A percentile compares a stretch with the other conserved stretches of the same genome.
phyloP scores from a whole-genome alignment of 768 basidiomycete genomes.

The Hericium rajendrae region DNA sequence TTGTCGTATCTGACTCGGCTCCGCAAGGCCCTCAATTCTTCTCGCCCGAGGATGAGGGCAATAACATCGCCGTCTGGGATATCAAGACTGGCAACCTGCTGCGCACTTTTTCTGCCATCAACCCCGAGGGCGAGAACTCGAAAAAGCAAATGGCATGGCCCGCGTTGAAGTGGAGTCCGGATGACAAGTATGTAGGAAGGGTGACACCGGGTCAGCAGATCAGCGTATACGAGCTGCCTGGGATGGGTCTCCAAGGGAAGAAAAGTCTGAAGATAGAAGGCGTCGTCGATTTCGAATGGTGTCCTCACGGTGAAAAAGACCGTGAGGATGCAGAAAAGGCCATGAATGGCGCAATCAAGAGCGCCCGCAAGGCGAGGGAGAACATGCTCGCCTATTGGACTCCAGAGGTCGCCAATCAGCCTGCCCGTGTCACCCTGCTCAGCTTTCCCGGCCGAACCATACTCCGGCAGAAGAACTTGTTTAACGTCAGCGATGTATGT shows the following conservation, averaged over 20 bases:
- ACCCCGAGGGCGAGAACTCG: slow-evolving; percentile 45
- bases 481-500: slow-evolving; percentile 92
- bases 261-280: slow-evolving; percentile 97
- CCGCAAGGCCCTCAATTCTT: slow-evolving; percentile 78
- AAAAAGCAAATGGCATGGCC: slow-evolving; percentile 94
- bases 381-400: slow-evolving; percentile 98
- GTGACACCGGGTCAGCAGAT: slow-evolving; percentile 88
- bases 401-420: slow-evolving; percentile 92
- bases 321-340: slow-evolving; percentile 43
- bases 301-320: slow-evolving; percentile 86
- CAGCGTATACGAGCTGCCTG: slow-evolving; percentile 90
- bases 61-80: slow-evolving; percentile 98
- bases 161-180: slow-evolving; percentile 91
- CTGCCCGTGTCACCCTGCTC: slow-evolving; percentile 91
- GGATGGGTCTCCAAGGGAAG: slow-evolving; percentile 90
- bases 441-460: slow-evolving; percentile 77
- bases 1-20: slow-evolving; percentile 73
- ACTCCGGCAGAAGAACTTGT: slow-evolving; percentile 90
- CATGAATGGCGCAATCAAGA: slow-evolving; percentile 25
- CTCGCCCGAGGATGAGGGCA: slow-evolving; percentile 91
- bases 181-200: slow-evolving; percentile 90
- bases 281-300: slow-evolving; percentile 98
- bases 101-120: slow-evolving; percentile 76
- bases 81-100: slow-evolving; percentile 87
- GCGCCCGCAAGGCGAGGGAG: slow-evolving; percentile 60